Evolutionary conservation across 495 filamentous ascomycete genomes (phyloP).

Genomic region (Rusavskia elegans): DNA sequence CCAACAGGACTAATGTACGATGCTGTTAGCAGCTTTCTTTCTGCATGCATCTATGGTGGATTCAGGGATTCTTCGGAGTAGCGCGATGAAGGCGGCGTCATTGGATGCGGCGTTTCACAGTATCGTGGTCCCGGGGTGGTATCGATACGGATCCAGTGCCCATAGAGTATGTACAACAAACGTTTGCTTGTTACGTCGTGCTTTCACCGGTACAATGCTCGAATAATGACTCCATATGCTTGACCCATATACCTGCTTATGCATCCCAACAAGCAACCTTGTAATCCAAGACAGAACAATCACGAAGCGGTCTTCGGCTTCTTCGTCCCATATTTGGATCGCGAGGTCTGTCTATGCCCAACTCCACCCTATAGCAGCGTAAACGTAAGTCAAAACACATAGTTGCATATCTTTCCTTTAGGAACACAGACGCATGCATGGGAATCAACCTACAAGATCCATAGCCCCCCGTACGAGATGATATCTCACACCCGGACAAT

Average conservation of each 20-base stretch:
- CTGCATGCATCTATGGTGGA: not conserved
- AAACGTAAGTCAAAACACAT: not conserved
- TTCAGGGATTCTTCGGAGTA: too few species aligned
- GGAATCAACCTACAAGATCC: slow-evolving; percentile 61
- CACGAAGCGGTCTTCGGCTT: slow-evolving; percentile 63
- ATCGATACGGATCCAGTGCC: too few species aligned
- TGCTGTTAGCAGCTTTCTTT: not conserved
- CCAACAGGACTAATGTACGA: slow-evolving; percentile 34
- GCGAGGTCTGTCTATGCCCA: slow-evolving; percentile 57
- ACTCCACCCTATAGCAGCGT: slow-evolving; percentile 64
- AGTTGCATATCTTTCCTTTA: not conserved
- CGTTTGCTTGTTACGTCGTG: too few species aligned
- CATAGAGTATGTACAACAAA: too few species aligned
- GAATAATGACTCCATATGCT: too few species aligned
- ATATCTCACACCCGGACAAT: slow-evolving; percentile 98
- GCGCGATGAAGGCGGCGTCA: too few species aligned
- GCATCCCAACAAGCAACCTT: not conserved
- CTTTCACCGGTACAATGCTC: too few species aligned
- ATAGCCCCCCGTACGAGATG: slow-evolving; percentile 79
- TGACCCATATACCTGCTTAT: too few species aligned
- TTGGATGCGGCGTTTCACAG: too few species aligned
- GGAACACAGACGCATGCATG: too few species aligned
- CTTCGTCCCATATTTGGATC: slow-evolving; percentile 97
- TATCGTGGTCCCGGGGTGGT: too few species aligned
- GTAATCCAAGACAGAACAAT: not conserved